Conservation (phyloP, 1,284 basidiomycete genomes). For the Leccinum pallidistipes region DNA sequence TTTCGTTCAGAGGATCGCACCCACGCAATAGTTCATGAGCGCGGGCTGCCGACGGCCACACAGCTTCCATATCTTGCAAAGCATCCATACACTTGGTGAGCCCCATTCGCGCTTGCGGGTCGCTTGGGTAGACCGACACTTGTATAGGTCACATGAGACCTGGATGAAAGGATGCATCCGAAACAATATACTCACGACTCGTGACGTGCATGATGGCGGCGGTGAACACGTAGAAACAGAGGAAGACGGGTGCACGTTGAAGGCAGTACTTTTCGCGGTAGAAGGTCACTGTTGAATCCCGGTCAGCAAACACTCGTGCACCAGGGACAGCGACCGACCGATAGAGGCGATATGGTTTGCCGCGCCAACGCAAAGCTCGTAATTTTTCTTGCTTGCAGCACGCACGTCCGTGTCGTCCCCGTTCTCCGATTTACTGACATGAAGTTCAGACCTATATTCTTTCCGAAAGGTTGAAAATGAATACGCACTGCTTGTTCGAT, state of each 20-base stretch:
- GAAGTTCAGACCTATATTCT: conserved; percentile 21
- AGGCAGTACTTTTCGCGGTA: conserved; percentile 68
- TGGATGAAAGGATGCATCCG: background rate
- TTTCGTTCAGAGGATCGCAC: conserved; percentile 50
- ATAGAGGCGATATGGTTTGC: conserved; percentile 81
- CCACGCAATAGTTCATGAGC: conserved; percentile 73
- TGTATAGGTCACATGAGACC: conserved; percentile 7
- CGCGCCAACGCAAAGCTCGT: conserved; percentile 69
- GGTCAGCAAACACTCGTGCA: conserved; percentile 5
- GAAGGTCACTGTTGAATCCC: conserved; percentile 42
- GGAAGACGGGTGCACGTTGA: conserved; percentile 66
- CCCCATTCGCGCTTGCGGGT: conserved; percentile 67
- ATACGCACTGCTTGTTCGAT: conserved; percentile 32
- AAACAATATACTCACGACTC: conserved; percentile 41
- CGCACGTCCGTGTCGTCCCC: conserved; percentile 52
- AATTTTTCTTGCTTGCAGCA: conserved; percentile 60
- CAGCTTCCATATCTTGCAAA: conserved; percentile 65
- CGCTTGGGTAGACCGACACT: conserved; percentile 60
- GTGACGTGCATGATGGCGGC: conserved; percentile 83
- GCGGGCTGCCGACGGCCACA: conserved; percentile 78
- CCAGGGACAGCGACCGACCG: conserved; percentile 39
- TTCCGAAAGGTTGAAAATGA: background rate
- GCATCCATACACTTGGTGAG: conserved; percentile 69
- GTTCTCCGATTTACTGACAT: conserved; percentile 33
- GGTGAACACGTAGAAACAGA: conserved; percentile 82